phyloP scores from a whole-genome alignment of 495 filamentous ascomycete species.

The Rusavskia elegans region DNA sequence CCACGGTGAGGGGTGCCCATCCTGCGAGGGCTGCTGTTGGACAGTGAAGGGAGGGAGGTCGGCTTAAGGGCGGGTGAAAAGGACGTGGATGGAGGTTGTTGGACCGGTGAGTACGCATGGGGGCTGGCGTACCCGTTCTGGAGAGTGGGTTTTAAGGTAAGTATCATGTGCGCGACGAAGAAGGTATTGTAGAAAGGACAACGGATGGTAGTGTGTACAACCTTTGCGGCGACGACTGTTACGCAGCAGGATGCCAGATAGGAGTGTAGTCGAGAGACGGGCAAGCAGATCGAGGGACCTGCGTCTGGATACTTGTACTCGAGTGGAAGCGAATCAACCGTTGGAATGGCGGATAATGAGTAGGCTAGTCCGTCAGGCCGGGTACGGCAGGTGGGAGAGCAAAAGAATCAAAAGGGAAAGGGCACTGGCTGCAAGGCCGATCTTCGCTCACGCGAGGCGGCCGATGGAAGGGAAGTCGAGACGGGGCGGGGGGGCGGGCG shows the following conservation, averaged over 20 bases:
- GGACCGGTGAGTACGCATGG: slow-evolving; percentile 25
- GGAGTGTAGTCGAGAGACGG: background rate
- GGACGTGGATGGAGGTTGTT: slow-evolving; percentile 19
- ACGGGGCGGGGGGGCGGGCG: background rate
- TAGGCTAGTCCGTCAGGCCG: background rate
- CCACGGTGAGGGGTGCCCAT: slow-evolving; percentile 25
- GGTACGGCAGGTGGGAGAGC: background rate
- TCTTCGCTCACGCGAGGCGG: background rate
- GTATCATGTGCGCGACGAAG: slow-evolving; percentile 19
- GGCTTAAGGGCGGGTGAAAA: slow-evolving; percentile 17
- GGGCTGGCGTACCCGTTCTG: slow-evolving; percentile 25
- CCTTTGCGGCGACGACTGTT: background rate
- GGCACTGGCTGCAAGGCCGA: background rate
- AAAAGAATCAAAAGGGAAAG: background rate
- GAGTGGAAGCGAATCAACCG: background rate
- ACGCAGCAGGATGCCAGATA: background rate
- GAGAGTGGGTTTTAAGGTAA: slow-evolving; percentile 26
- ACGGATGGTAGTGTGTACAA: background rate
- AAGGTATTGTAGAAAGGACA: background rate
- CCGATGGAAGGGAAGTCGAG: background rate
- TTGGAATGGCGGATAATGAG: background rate
- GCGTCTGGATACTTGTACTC: background rate
- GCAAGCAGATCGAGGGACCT: background rate
- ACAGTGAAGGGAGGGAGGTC: slow-evolving; percentile 11
- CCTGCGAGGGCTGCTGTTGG: slow-evolving; percentile 9